Base-by-base conservation (phyloP, 2,329 filamentous ascomycete species). In the Coniochaeta sp. region DNA sequence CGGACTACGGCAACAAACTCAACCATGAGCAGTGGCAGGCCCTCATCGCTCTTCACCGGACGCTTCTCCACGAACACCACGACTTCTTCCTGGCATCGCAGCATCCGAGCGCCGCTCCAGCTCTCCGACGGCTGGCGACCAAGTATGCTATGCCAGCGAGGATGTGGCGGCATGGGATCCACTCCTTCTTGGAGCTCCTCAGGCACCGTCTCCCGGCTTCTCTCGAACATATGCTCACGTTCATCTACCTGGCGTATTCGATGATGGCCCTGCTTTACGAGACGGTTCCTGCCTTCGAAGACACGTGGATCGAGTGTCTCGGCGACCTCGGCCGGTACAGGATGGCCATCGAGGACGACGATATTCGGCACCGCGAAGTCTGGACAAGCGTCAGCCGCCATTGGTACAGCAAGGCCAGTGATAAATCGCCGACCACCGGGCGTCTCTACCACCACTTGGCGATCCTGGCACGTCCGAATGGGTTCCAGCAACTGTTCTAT, bases 81-180 rank as follows among this genome's bases (percentile, higher is more conserved):
- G 90, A 93, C 62, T 93, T 93, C 67, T 93, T 97, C 61, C 77
- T 96, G 1, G 93, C 93, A 0, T 90, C 86, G 0, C 92, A 97
- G 65, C 92, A 98, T 68, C 93, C 91, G 0, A 89, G 87, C 0
- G 90, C 91, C 0, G 89, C 82, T 26, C 79, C 80, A 0, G 84
- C 87, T 0, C 71, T 98, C 0, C 81, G 83, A 3, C 78, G 84
- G 0, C 73, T 97, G 0, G 88, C 92, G 0, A 81, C 82, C 0
- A 95, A 95, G 62, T 96, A 96, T 66, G 86, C 87, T 0, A 97
- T 98, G 91, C 93, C 93, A 0, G 91, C 90, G 0, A 79, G 93
- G 0, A 95, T 98, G 90, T 98, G 95, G 95, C 82, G 91, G 0
- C 90, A 96, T 66, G 93, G 90, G 0, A 97, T 98, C 3, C 91